Evolutionary conservation across 352 stramenopile genomes (phyloP).

Genomic region (Pythium aquatile): DNA sequence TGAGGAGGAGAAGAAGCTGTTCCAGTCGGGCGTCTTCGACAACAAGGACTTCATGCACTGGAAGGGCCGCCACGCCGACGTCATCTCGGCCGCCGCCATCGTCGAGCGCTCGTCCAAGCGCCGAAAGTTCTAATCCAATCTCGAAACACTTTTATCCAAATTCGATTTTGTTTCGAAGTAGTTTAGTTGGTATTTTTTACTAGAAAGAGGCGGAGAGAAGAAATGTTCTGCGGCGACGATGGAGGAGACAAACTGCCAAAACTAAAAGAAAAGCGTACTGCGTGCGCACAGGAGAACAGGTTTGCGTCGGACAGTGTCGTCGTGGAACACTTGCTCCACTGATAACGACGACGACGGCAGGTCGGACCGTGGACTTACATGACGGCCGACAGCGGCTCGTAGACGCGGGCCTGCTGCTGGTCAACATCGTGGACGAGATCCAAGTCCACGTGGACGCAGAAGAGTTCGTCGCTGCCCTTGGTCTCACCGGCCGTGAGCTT

Average conservation of each 20-base stretch:
- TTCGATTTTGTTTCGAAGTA: background rate
- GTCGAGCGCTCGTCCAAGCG: constrained; percentile 64
- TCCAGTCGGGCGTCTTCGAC: constrained; percentile 59
- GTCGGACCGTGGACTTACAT: constrained; percentile 45
- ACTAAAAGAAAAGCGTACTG: background rate
- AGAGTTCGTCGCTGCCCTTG: constrained; percentile 45
- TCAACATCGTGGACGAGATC: constrained; percentile 44
- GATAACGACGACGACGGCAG: background rate
- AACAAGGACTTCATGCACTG: constrained; percentile 74
- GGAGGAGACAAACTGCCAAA: background rate
- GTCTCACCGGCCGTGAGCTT: constrained; percentile 55
- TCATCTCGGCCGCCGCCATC: constrained; percentile 53
- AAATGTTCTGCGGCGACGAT: background rate
- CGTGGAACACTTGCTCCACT: background rate
- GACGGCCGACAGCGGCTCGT: constrained; percentile 52
- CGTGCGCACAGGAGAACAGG: background rate
- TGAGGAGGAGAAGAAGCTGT: constrained; percentile 67
- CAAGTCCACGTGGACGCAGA: constrained; percentile 80
- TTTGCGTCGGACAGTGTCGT: background rate
- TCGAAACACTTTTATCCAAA: background rate
- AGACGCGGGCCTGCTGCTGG: constrained; percentile 58
- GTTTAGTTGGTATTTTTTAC: background rate
- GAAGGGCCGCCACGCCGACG: constrained; percentile 71
- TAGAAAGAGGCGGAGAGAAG: background rate
- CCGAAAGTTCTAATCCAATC: constrained; percentile 37